Evolutionary conservation across 2,329 filamentous ascomycete genomes (phyloP).

Genomic region (Aureobasidium sp.): DNA sequence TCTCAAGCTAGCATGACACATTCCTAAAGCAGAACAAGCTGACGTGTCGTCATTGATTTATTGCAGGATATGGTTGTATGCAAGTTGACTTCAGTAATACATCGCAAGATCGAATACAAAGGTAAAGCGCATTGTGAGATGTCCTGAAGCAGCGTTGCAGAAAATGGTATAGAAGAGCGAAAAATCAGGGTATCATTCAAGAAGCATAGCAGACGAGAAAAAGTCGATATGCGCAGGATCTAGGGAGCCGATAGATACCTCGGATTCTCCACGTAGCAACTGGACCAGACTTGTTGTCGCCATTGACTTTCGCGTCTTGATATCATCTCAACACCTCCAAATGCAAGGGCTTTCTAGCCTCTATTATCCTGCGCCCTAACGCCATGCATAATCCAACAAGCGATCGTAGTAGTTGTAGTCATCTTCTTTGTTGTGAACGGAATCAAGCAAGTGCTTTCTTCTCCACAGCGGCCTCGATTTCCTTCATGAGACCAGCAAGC

Average conservation of each 20-base stretch:
- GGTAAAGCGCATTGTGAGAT: neutral
- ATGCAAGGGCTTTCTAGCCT: conserved; percentile 5
- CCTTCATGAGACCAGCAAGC: conserved; percentile 18
- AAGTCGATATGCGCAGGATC: neutral
- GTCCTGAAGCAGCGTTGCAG: neutral
- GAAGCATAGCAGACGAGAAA: neutral
- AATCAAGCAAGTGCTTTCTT: conserved; percentile 14
- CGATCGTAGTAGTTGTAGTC: neutral
- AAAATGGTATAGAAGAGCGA: neutral
- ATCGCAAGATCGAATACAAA: neutral
- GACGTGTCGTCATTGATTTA: neutral
- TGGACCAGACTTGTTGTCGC: neutral
- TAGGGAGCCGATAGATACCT: neutral
- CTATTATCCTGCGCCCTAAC: neutral
- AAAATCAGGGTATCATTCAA: neutral
- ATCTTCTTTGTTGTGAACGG: neutral
- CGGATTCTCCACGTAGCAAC: neutral
- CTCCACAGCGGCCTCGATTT: conserved; percentile 16
- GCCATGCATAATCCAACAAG: conserved; percentile 9
- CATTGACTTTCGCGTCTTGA: neutral
- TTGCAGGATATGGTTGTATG: neutral
- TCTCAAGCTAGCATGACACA: neutral
- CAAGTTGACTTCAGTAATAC: neutral
- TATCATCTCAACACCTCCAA: neutral
- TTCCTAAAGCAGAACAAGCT: neutral